phyloP scores from a whole-genome alignment of 306 rosid species.

The Vigna mungo region DNA sequence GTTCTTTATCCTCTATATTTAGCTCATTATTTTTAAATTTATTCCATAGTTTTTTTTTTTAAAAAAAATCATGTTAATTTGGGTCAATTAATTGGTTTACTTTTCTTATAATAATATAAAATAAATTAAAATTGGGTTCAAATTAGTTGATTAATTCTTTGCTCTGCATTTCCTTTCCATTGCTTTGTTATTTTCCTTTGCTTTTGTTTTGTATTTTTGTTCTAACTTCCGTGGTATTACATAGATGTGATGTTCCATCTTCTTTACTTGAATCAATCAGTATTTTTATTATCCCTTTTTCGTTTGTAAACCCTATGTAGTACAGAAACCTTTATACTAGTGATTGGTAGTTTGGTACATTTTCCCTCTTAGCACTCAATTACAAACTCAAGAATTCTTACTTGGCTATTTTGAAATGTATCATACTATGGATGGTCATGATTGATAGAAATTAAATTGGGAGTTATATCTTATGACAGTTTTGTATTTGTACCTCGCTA shows the following conservation, averaged over 20 bases:
- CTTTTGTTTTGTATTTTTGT: background rate
- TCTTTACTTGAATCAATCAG: conserved; percentile 5
- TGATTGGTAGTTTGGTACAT: conserved; percentile 6
- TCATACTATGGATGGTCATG: conserved; percentile 13
- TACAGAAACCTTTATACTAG: background rate
- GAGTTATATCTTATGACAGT: background rate
- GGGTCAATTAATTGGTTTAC: background rate
- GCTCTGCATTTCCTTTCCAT: background rate
- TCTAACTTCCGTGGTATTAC: background rate
- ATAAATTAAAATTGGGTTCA: background rate
- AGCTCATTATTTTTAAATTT: background rate
- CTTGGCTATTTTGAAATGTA: background rate
- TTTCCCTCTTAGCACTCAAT: background rate
- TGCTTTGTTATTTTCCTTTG: background rate
- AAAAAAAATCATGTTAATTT: background rate
- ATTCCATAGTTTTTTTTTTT: background rate
- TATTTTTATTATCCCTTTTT: background rate
- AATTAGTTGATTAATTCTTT: conserved; percentile 10
- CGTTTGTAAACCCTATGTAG: background rate
- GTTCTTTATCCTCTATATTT: background rate
- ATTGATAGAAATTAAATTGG: conserved; percentile 20
- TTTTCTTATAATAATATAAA: conserved; percentile 6
- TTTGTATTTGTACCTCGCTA: background rate
- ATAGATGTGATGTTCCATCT: background rate
- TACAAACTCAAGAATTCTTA: conserved; percentile 2